Base-by-base conservation (phyloP, 371 early-diverging fungal species). In the Mucor piriformis region DNA sequence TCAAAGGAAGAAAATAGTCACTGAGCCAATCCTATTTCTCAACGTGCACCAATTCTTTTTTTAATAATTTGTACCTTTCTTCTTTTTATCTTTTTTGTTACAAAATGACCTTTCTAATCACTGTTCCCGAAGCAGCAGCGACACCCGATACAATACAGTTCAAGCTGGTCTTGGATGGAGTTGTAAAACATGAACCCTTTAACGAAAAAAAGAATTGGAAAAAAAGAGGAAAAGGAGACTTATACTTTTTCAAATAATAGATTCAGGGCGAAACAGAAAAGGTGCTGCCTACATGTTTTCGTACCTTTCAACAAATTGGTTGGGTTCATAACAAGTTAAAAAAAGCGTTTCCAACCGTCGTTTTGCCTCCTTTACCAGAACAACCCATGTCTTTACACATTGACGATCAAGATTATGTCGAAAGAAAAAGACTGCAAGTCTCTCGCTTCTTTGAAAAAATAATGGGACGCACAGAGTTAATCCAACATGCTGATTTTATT, bases 361-460 rank as follows among this genome's bases (percentile, higher is more conserved):
- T 82, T 6, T 60, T 83, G 8, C 83, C 86, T 21, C 79, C 86
- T 11, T 56, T 85, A 3, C 86, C 86, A 12, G 86, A 83, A n/a
- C 72, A 79, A 6, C 69, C 82, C 10, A 59, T 72, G 21, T 50
- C 67, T n/a, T 57, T 67, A 12, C 70, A 64, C 24, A 81, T 80
- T 54, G 86, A 85, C 47, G 86, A 85, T 54, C 84, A 83, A 57
- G 86, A 83, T 69, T 80, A 83, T 46, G 83, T 85, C 1, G 86
- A 85, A 59, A 65, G 83, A 29, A 85, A 85, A 50, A 63, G 86
- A 13, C 44, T 82, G n/a, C 86, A 85, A 43, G 70, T 82, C 8
- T 74, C 67, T 16, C 66, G 86, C 7, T 80, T 83, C 43, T 67
- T 85, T 59, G 72, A 76, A 35, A 81, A 81, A 58, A 44, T 83